These are phyloP conservation scores for Metschnikowia drakensbergensis DNA, from an alignment of 805 yeast genomes.

Conservation along the genomic window DNA sequence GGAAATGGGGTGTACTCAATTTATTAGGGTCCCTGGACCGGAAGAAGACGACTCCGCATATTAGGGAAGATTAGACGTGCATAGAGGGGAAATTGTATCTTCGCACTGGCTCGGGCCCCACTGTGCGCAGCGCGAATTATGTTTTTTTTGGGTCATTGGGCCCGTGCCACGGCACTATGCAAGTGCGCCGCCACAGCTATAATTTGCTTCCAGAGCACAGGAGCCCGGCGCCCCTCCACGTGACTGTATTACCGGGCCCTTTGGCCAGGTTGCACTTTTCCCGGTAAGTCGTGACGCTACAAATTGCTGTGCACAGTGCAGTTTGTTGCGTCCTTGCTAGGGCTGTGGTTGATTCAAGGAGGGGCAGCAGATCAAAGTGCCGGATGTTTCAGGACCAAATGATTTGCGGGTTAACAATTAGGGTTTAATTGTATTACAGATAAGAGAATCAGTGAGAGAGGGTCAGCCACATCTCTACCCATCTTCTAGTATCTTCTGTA, in stretches of 20 bases:
- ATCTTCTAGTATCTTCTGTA: too few species aligned
- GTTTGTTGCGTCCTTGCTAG: too few species aligned
- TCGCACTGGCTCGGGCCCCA: neutral
- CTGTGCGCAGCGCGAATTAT: constrained; percentile 3
- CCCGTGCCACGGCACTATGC: constrained; percentile 2
- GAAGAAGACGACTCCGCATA: constrained; percentile 5
- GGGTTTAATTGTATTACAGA: too few species aligned
- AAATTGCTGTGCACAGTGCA: too few species aligned
- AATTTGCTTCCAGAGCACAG: neutral
- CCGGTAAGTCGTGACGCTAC: too few species aligned
- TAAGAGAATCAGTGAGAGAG: too few species aligned
- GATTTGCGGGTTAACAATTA: too few species aligned
- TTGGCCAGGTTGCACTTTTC: too few species aligned
- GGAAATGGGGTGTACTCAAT: neutral
- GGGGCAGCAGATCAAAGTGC: too few species aligned
- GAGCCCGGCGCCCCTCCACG: neutral
- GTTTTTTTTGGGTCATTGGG: constrained; percentile 4
- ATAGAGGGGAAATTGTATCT: constrained; percentile 2
- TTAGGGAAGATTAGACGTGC: constrained; percentile 4
- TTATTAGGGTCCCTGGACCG: neutral
- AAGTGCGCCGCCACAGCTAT: neutral
- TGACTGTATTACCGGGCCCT: neutral
- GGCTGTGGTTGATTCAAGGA: too few species aligned
- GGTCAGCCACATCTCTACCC: too few species aligned
- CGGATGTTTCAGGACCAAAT: too few species aligned